A percentile compares a stretch with the other conserved stretches of the same genome.
These are phyloP conservation scores for Xerocomus cyaneibrunnescens DNA, from an alignment of 1,284 basidiomycete species.

Conservation along the genomic window DNA sequence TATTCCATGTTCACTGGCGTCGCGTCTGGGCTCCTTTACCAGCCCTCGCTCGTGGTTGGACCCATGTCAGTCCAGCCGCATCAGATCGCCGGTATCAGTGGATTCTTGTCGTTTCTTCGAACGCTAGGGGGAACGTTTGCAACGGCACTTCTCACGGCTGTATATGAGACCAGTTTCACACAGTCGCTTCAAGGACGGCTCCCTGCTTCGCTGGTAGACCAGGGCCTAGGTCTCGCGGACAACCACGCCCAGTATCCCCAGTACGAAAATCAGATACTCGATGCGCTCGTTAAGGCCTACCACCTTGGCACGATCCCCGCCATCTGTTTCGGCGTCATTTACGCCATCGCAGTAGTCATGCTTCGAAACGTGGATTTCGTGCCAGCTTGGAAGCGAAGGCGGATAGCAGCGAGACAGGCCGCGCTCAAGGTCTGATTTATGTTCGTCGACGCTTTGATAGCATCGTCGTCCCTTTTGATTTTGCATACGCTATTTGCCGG, in stretches of 20 bases:
- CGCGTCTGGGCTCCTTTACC: conserved; percentile 35
- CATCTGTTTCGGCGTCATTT: conserved; percentile 34
- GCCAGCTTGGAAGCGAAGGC: conserved; percentile 35
- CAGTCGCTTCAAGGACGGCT: conserved; percentile 27
- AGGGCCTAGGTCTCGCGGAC: conserved; percentile 34
- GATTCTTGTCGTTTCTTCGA: conserved; percentile 36
- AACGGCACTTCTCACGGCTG: conserved; percentile 36
- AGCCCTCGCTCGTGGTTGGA: conserved; percentile 37
- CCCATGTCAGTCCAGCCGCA: conserved; percentile 37
- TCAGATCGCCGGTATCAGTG: conserved; percentile 37
- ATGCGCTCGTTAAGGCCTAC: conserved; percentile 35
- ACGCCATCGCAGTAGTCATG: conserved; percentile 33
- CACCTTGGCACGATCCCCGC: conserved; percentile 36
- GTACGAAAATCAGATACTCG: conserved; percentile 34
- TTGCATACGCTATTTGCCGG: conserved; percentile 23
- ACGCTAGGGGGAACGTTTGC: conserved; percentile 38
- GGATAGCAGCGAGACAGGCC: conserved; percentile 27
- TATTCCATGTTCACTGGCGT: conserved; percentile 34
- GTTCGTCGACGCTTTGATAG: conserved; percentile 1
- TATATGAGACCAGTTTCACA: conserved; percentile 35
- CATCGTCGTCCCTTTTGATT: not conserved
- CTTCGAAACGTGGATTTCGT: conserved; percentile 35
- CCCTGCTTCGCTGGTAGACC: conserved; percentile 30
- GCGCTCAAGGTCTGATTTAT: conserved; percentile 26
- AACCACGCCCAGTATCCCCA: conserved; percentile 31